Conservation (phyloP, 208 protist genomes). For the Acanthamoeba healyi region DNA sequence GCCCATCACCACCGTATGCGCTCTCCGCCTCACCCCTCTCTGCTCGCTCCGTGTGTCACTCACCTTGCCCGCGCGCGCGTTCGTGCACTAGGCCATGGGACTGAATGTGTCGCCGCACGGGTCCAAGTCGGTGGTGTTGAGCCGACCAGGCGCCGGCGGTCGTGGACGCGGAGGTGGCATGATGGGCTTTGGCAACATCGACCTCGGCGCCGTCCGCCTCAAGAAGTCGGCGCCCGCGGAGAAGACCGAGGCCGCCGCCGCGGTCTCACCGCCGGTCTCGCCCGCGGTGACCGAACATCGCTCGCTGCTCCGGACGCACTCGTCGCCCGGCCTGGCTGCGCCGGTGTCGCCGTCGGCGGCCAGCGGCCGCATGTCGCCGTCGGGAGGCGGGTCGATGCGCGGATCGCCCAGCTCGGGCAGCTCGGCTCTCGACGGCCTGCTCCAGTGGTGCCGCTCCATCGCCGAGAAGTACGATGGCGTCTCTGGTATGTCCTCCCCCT, state of each 20-base stretch:
- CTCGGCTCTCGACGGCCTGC: background rate
- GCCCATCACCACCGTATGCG: no score
- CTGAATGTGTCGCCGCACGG: conserved; percentile 43
- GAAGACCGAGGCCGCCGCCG: background rate
- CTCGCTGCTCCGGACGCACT: background rate
- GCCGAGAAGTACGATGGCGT: conserved; percentile 49
- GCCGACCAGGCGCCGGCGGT: background rate
- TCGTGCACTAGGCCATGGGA: background rate
- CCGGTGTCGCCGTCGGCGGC: background rate
- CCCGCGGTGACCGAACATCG: background rate
- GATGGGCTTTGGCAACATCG: conserved; percentile 62
- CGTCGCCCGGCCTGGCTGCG: background rate
- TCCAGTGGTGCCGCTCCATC: conserved; percentile 24
- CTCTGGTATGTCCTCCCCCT: background rate
- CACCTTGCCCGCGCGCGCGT: no score
- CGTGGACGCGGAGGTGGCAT: background rate
- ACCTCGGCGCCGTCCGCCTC: conserved; percentile 38
- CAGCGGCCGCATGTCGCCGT: background rate
- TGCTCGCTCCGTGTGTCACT: background rate
- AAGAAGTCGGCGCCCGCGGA: background rate
- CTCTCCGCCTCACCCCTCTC: background rate
- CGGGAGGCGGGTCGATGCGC: background rate
- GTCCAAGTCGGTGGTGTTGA: background rate
- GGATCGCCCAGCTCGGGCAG: background rate
- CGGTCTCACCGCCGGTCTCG: background rate